Conservation (phyloP, 805 yeast genomes). For the Starmerella gropengiesseri region DNA sequence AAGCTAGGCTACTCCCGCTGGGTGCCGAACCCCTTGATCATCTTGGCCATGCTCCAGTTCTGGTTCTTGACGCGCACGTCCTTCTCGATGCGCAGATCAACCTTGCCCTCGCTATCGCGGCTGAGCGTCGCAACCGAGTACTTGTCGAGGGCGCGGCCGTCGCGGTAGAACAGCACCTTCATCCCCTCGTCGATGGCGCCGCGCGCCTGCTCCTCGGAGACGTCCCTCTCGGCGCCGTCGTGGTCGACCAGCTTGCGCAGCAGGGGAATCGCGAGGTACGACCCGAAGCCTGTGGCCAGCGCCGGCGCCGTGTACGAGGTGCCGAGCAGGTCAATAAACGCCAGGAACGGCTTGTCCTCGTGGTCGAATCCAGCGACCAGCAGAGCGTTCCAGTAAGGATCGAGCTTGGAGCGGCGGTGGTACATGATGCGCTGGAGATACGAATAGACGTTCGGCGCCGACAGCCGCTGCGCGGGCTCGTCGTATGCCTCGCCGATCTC, state of each 20-base stretch:
- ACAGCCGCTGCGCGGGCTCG: constrained; percentile 39
- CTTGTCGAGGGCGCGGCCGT: constrained; percentile 84
- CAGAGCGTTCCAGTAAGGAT: constrained; percentile 92
- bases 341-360: constrained; percentile 58
- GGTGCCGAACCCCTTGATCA: constrained; percentile 76
- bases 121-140: constrained; percentile 71
- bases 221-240: constrained; percentile 62
- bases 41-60: constrained; percentile 58
- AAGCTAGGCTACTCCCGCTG: constrained; percentile 11
- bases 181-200: constrained; percentile 70
- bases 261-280: constrained; percentile 85
- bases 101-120: constrained; percentile 43
- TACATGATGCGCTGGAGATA: constrained; percentile 78
- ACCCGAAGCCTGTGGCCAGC: constrained; percentile 93
- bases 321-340: constrained; percentile 84
- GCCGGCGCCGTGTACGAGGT: constrained; percentile 81
- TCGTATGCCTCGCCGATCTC: constrained; percentile 75
- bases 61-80: constrained; percentile 18
- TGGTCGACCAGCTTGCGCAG: constrained; percentile 72
- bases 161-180: constrained; percentile 92
- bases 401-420: constrained; percentile 79
- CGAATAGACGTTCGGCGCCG: constrained; percentile 82
- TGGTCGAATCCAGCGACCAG: constrained; percentile 82
- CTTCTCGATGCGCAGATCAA: constrained; percentile 34
- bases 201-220: constrained; percentile 65